Conservation (phyloP, 306 rosid genomes). For the Psophocarpus tetragonolobus region DNA sequence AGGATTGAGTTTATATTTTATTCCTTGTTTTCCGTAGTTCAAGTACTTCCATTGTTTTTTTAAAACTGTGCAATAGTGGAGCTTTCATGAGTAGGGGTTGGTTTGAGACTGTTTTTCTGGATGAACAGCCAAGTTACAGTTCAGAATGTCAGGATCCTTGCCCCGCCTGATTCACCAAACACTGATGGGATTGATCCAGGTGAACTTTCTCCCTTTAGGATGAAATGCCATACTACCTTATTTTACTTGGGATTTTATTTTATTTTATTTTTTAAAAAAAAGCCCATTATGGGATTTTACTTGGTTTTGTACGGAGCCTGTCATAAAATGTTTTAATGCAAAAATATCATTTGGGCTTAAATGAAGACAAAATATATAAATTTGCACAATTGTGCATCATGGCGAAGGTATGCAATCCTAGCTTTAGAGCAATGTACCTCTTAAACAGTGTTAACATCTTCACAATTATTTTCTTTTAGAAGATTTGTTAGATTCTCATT, state of each 20-base stretch:
- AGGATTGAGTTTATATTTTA: constrained; percentile 15
- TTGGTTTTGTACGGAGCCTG: not conserved
- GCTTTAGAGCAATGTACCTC: not conserved
- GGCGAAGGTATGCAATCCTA: not conserved
- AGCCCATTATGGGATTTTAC: too few species aligned
- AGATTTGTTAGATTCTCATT: constrained; percentile 29
- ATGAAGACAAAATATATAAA: not conserved
- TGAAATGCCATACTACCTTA: not conserved
- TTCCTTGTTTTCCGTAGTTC: constrained; percentile 34
- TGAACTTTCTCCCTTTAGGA: constrained; percentile 32
- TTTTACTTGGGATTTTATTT: too few species aligned
- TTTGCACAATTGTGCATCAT: not conserved
- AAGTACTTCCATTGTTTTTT: constrained; percentile 36
- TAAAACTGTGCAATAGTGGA: constrained; percentile 48
- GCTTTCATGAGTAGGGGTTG: constrained; percentile 47
- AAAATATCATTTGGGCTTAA: not conserved
- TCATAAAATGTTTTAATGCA: not conserved
- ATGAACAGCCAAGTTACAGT: constrained; percentile 72
- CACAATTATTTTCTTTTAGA: not conserved
- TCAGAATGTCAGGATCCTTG: constrained; percentile 64
- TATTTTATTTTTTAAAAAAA: too few species aligned
- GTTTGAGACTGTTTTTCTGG: constrained; percentile 59
- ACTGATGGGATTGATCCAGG: constrained; percentile 88
- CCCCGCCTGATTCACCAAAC: constrained; percentile 75
- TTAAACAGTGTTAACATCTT: not conserved